Base-by-base conservation (phyloP, 2,329 filamentous ascomycete genomes). In the Achaetomium macrosporum region DNA sequence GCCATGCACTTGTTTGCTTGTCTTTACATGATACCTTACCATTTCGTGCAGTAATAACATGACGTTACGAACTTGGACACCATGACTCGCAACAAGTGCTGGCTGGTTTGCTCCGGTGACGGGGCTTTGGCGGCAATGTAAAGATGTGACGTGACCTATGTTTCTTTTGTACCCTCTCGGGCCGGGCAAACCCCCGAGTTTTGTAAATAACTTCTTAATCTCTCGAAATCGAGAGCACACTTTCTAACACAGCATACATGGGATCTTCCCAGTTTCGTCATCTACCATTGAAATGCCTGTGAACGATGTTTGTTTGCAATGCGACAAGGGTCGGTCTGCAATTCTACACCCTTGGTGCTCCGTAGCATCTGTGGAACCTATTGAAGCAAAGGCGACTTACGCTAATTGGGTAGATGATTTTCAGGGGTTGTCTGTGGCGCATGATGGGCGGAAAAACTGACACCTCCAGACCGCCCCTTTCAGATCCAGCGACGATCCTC, bases 141-240 rank as follows among this genome's bases (percentile, higher is more conserved):
- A 44, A 48, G 47, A 47, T 44, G 40, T 51, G 52, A 41, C 29
- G 40, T 29, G 42, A 50, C 35, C 42, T 37, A 45, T 20, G 43
- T 30, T 17, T 49, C 25, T 49, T 42, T 17, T 47, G 15, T 31
- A 35, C 36, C 15, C 37, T 31, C 10, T 30, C 37, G 7, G n/a
- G 36, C 30, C 31, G 37, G 42, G 17, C 31, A 19, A 20, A 4
- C 19, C 25, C 35, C 42, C 44, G 31, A 40, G 16, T 17, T 47
- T 44, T 42, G 39, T 51, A 54, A 47, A 51, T 54, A 54, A 54
- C 41, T 30, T 25, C 52, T 16, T 47, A 54, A 47, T 51, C 31
- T 44, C 33, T 47, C 17, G 45, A 43, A 39, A 25, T 46, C 43
- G 17, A 42, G 17, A 47, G 51, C 36, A 54, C 41, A 50, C 42